A percentile compares a stretch with the other conserved stretches of the same genome.
Evolutionary conservation across 441 rosid species (phyloP).

Genomic region (Populus hybrid): DNA sequence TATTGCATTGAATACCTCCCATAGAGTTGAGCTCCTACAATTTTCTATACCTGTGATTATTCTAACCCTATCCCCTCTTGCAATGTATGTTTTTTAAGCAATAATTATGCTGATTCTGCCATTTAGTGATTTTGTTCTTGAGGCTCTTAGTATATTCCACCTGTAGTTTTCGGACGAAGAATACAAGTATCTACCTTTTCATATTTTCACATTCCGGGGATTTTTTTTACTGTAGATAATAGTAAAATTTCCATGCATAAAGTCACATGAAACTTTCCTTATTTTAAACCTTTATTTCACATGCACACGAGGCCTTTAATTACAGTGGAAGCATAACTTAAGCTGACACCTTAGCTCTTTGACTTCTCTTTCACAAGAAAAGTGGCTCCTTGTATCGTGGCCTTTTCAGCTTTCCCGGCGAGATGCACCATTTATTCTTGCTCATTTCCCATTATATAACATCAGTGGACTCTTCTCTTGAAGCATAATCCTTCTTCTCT

Average conservation of each 20-base stretch:
- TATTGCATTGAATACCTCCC: neutral
- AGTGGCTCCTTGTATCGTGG: neutral
- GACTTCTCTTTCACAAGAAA: slow-evolving; percentile 12
- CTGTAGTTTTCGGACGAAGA: neutral
- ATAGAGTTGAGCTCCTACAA: neutral
- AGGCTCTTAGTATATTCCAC: neutral
- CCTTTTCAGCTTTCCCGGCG: neutral
- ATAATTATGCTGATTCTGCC: neutral
- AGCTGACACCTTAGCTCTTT: neutral
- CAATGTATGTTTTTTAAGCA: neutral
- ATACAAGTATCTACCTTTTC: neutral
- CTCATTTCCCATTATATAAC: neutral
- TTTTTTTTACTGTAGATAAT: too few relatives aligned
- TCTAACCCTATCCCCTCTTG: neutral
- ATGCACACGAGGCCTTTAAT: too few relatives aligned
- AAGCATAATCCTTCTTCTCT: neutral
- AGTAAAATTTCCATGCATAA: neutral
- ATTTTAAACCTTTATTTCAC: too few relatives aligned
- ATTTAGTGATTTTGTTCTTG: neutral
- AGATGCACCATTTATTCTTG: neutral
- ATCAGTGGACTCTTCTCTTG: neutral
- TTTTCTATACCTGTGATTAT: slow-evolving; percentile 16
- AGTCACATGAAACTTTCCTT: neutral
- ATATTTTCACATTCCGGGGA: neutral
- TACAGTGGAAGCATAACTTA: neutral